Percentiles rank a stretch among this genome's conserved stretches.
phyloP scores from a whole-genome alignment of 2,329 filamentous ascomycete genomes.

The Trichothecium roseum region DNA sequence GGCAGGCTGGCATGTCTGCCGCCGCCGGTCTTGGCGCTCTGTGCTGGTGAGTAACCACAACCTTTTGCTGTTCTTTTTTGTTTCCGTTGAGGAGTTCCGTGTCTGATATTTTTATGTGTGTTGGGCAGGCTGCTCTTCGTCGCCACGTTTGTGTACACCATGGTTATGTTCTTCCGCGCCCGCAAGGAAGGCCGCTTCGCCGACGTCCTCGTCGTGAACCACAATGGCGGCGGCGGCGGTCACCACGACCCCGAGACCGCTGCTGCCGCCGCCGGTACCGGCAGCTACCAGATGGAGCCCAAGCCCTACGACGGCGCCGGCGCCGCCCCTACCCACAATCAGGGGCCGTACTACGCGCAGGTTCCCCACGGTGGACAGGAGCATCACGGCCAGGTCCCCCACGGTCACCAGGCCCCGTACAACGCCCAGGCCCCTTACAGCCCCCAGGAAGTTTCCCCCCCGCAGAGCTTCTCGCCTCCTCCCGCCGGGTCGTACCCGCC shows the following conservation, averaged over 20 bases:
- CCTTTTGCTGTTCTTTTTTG: background rate
- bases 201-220: conserved; percentile 4
- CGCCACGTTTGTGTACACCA: conserved; percentile 23
- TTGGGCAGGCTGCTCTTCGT: conserved; percentile 25
- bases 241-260: background rate
- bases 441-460: conserved; percentile 1
- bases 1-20: conserved; percentile 23
- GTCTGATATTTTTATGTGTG: too few species aligned
- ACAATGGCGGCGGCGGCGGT: background rate
- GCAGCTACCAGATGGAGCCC: conserved; percentile 22
- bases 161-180: conserved; percentile 22
- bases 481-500: conserved; percentile 7
- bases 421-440: background rate
- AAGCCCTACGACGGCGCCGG: conserved; percentile 12
- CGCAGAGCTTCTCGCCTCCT: background rate
- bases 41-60: conserved; percentile 25
- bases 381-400: conserved; percentile 3
- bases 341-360: too few species aligned
- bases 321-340: background rate
- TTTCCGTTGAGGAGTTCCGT: background rate
- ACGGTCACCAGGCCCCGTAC: conserved; percentile 10
- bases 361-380: background rate
- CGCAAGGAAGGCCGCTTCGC: conserved; percentile 27
- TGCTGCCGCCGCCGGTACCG: conserved; percentile 5
- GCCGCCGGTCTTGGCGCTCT: conserved; percentile 34